Evolutionary conservation across 805 yeast species (phyloP).

Genomic region (Candida ovalis): DNA sequence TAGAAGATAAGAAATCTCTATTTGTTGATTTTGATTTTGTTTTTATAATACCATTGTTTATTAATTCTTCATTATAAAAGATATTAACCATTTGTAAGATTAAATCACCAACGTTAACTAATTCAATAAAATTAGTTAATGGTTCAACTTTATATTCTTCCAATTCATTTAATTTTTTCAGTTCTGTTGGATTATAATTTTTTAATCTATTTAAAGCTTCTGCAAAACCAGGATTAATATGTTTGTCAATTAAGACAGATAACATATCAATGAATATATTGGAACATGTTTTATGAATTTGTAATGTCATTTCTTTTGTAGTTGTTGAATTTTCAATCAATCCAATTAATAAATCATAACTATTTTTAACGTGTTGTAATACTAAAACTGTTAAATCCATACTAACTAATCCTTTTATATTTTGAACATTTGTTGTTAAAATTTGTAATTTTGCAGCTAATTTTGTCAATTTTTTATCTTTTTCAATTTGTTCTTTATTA

Average conservation of each 20-base stretch:
- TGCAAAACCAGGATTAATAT: slow-evolving; percentile 79
- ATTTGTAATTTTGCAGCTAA: slow-evolving; percentile 80
- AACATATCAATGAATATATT: slow-evolving; percentile 68
- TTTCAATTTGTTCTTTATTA: slow-evolving; percentile 28
- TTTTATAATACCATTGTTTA: slow-evolving; percentile 46
- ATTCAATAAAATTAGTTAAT: slow-evolving; percentile 77
- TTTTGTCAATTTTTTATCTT: slow-evolving; percentile 42
- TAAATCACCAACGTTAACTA: slow-evolving; percentile 88
- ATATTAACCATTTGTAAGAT: slow-evolving; percentile 90
- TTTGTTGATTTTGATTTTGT: slow-evolving; percentile 44
- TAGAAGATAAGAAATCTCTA: slow-evolving; percentile 72
- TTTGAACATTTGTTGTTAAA: slow-evolving; percentile 67
- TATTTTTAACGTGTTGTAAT: slow-evolving; percentile 61
- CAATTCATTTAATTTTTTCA: slow-evolving; percentile 17
- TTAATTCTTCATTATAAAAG: slow-evolving; percentile 82
- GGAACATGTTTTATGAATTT: slow-evolving; percentile 38
- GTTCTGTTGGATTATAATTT: slow-evolving; percentile 60
- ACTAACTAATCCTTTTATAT: slow-evolving; percentile 72
- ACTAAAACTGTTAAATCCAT: slow-evolving; percentile 74
- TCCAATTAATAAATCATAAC: slow-evolving; percentile 55
- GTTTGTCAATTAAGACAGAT: slow-evolving; percentile 61
- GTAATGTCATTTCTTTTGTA: slow-evolving; percentile 28
- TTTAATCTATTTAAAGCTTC: slow-evolving; percentile 70
- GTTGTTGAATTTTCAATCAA: slow-evolving; percentile 34
- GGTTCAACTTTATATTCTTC: slow-evolving; percentile 60